A percentile compares a stretch with the other conserved stretches of the same genome.
phyloP scores from a whole-genome alignment of 768 basidiomycete genomes.

The Agrocybe pediades region DNA sequence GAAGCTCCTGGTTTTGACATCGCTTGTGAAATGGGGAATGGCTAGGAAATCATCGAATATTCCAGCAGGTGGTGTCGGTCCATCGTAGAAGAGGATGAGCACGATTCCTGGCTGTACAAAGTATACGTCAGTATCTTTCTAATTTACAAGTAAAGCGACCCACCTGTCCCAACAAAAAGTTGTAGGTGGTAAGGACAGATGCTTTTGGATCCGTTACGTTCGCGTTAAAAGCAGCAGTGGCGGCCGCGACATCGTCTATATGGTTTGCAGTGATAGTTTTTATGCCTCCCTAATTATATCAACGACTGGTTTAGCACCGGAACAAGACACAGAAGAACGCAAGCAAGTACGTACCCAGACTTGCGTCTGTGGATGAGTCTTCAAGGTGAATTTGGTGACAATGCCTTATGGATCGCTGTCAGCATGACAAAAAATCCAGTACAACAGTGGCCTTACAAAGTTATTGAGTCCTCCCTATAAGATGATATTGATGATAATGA shows the following conservation, averaged over 20 bases:
- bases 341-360: slow-evolving; percentile 58
- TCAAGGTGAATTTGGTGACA: slow-evolving; percentile 58
- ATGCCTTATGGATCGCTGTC: slow-evolving; percentile 42
- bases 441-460: slow-evolving; percentile 31
- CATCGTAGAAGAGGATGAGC: slow-evolving; percentile 59
- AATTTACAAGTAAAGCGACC: slow-evolving; percentile 1
- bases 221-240: slow-evolving; percentile 41
- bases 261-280: slow-evolving; percentile 30
- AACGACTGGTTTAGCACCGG: too few species aligned
- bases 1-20: slow-evolving; percentile 42
- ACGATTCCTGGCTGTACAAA: slow-evolving; percentile 19
- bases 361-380: slow-evolving; percentile 51
- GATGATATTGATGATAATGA: background rate
- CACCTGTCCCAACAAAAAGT: slow-evolving; percentile 36
- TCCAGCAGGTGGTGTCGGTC: slow-evolving; percentile 45
- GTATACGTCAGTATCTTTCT: background rate
- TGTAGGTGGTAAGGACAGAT: slow-evolving; percentile 47
- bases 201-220: slow-evolving; percentile 54
- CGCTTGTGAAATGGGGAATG: slow-evolving; percentile 38
- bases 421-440: background rate
- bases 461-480: slow-evolving; percentile 64
- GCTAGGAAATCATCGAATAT: slow-evolving; percentile 54
- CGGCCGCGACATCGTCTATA: slow-evolving; percentile 30
- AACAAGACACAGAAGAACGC: background rate
- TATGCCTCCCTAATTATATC: slow-evolving; percentile 44